A percentile compares a stretch with the other conserved stretches of the same genome.
phyloP scores from a whole-genome alignment of 176 grass and related monocot species.

The Cenchrus fungigraminus region DNA sequence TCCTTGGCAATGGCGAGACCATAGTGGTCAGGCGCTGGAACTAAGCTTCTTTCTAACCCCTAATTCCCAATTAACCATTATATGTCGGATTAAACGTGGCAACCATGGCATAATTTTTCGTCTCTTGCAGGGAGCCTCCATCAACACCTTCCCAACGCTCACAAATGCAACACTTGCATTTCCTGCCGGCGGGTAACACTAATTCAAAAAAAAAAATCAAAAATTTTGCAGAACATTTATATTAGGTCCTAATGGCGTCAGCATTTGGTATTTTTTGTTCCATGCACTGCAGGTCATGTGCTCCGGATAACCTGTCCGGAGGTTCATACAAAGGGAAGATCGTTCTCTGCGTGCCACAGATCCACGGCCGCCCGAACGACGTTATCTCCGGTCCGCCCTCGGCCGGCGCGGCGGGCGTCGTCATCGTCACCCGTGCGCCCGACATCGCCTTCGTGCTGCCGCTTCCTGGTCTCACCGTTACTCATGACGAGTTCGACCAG shows the following conservation, averaged over 20 bases:
- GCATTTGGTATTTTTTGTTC: neutral
- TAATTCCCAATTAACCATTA: too few species aligned
- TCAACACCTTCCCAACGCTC: slow-evolving; percentile 21
- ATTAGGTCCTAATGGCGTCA: too few species aligned
- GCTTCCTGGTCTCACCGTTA: slow-evolving; percentile 7
- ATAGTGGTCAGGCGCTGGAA: slow-evolving; percentile 25
- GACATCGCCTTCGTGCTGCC: neutral
- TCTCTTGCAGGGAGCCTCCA: slow-evolving; percentile 2
- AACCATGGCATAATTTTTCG: neutral
- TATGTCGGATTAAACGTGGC: too few species aligned
- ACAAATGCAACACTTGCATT: neutral
- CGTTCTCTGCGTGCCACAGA: neutral
- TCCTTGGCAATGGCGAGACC: slow-evolving; percentile 14
- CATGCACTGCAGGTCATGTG: slow-evolving; percentile 25
- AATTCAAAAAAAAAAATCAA: too few species aligned
- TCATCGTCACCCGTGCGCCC: neutral
- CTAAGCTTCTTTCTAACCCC: neutral
- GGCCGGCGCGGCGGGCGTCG: slow-evolving; percentile 17
- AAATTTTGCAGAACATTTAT: too few species aligned
- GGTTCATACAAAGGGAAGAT: slow-evolving; percentile 32
- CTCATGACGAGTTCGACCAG: neutral
- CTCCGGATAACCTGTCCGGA: neutral
- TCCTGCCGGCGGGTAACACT: slow-evolving; percentile 7
- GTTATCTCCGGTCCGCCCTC: neutral
- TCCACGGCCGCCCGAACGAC: neutral